Evolutionary conservation across 2,329 filamentous ascomycete genomes (phyloP).

Genomic region (Bisporella sp.): DNA sequence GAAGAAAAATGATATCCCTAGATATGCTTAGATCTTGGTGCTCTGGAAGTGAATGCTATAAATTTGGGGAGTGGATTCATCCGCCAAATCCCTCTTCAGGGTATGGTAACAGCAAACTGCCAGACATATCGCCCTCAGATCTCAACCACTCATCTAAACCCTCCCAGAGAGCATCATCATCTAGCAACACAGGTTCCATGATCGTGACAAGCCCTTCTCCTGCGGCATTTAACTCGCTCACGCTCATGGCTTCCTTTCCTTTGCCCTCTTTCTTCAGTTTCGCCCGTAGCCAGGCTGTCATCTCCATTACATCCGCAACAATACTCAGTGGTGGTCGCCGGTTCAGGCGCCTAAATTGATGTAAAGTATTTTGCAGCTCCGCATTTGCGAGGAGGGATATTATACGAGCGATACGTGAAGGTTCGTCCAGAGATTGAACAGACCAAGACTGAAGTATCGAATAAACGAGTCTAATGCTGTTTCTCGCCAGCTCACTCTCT

Average conservation of each 20-base stretch:
- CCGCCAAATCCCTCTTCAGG: background rate
- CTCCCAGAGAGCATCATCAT: slow-evolving; percentile 4
- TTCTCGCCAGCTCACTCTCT: slow-evolving; percentile 1
- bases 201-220: background rate
- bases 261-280: slow-evolving; percentile 1
- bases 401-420: slow-evolving; percentile 1
- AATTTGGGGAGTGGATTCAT: too few relatives aligned
- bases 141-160: slow-evolving; percentile 1
- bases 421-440: slow-evolving; percentile 1
- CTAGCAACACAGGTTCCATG: slow-evolving; percentile 1
- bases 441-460: slow-evolving; percentile 2
- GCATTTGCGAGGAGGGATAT: slow-evolving; percentile 2
- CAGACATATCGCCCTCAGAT: background rate
- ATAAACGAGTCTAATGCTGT: slow-evolving; percentile 1
- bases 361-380: background rate
- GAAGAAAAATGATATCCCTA: too few relatives aligned
- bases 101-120: background rate
- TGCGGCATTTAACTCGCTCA: background rate
- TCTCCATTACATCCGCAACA: slow-evolving; percentile 3
- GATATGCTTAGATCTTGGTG: too few relatives aligned
- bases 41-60: too few relatives aligned
- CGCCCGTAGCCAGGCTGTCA: background rate
- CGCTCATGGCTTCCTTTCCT: background rate
- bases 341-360: background rate
- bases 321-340: background rate